Conservation (phyloP, 768 basidiomycete species). For the Termitomyces sp. region DNA sequence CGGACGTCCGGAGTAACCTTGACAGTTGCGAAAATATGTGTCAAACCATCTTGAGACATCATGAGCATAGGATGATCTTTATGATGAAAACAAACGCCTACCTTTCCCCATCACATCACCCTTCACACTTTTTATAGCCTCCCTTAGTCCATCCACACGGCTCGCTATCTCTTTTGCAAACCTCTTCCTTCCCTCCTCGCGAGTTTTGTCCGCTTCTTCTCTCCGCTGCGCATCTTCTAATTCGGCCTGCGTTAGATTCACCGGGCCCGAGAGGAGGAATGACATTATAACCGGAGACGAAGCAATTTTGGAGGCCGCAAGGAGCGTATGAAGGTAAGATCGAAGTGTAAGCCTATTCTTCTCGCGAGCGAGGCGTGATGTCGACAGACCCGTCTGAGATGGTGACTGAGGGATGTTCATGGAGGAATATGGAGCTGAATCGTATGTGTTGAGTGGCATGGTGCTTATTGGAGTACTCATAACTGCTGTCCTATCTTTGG, state of each 20-base stretch:
- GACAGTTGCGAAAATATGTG: conserved; percentile 83
- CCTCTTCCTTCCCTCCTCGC: conserved; percentile 82
- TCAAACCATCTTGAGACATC: conserved; percentile 66
- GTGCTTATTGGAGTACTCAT: conserved; percentile 44
- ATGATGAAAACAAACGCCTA: conserved; percentile 19
- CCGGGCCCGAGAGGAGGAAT: conserved; percentile 79
- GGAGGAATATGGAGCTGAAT: neutral
- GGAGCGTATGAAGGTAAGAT: conserved; percentile 81
- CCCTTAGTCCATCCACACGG: conserved; percentile 81
- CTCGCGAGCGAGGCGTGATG: conserved; percentile 71
- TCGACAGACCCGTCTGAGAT: conserved; percentile 17
- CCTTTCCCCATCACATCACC: conserved; percentile 91
- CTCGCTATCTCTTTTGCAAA: conserved; percentile 86
- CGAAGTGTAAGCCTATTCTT: conserved; percentile 94
- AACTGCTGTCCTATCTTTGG: conserved; percentile 80
- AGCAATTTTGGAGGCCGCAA: conserved; percentile 67
- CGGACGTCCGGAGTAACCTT: conserved; percentile 73
- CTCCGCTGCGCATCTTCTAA: conserved; percentile 69
- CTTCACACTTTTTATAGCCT: conserved; percentile 82
- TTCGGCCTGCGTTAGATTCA: conserved; percentile 64
- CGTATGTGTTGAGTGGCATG: conserved; percentile 17
- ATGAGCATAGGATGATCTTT: neutral
- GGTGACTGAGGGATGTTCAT: conserved; percentile 14
- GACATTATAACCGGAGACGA: conserved; percentile 82
- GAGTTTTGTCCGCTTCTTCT: conserved; percentile 82